A percentile compares a stretch with the other conserved stretches of the same genome.
Evolutionary conservation across 2,329 filamentous ascomycete species (phyloP).

Genomic region (Penicillium olsonii): DNA sequence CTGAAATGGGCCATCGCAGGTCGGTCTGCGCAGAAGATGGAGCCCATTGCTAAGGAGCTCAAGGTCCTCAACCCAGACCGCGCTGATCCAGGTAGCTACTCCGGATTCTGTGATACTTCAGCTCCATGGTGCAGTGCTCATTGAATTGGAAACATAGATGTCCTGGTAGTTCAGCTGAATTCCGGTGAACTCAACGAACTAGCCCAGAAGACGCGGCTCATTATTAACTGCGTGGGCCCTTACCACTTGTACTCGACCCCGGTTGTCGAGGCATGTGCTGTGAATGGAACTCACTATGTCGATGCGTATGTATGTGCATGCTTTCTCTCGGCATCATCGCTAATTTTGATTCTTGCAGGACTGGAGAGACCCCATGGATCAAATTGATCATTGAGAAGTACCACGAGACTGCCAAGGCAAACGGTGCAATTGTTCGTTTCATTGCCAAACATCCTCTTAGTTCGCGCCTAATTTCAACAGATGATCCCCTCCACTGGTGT

Average conservation of each 20-base stretch:
- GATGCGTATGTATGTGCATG: slow-evolving; percentile 51
- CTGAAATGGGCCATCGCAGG: slow-evolving; percentile 88
- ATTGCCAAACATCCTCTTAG: background rate
- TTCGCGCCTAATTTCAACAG: slow-evolving; percentile 36
- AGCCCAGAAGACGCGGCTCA: slow-evolving; percentile 57
- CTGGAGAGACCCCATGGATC: slow-evolving; percentile 66
- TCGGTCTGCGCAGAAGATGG: slow-evolving; percentile 74
- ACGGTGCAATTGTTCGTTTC: slow-evolving; percentile 58
- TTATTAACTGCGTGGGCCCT: slow-evolving; percentile 65
- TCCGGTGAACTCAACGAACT: slow-evolving; percentile 53
- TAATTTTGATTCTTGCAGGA: slow-evolving; percentile 38
- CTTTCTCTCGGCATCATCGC: background rate
- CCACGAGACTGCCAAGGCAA: slow-evolving; percentile 59
- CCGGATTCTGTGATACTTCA: background rate
- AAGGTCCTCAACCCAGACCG: slow-evolving; percentile 69
- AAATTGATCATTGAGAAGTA: slow-evolving; percentile 64
- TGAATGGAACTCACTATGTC: slow-evolving; percentile 67
- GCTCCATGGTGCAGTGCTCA: background rate
- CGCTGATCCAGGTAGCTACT: slow-evolving; percentile 61
- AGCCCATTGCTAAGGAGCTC: slow-evolving; percentile 66
- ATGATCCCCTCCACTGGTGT: slow-evolving; percentile 63
- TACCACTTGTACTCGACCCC: slow-evolving; percentile 66
- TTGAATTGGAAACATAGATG: slow-evolving; percentile 31
- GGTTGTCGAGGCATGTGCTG: slow-evolving; percentile 65
- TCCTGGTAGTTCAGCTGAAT: slow-evolving; percentile 51